A percentile compares a stretch with the other conserved stretches of the same genome.
These are phyloP conservation scores for Lecanicillium sp. DNA, from an alignment of 2,329 filamentous ascomycete species.

Conservation along the genomic window DNA sequence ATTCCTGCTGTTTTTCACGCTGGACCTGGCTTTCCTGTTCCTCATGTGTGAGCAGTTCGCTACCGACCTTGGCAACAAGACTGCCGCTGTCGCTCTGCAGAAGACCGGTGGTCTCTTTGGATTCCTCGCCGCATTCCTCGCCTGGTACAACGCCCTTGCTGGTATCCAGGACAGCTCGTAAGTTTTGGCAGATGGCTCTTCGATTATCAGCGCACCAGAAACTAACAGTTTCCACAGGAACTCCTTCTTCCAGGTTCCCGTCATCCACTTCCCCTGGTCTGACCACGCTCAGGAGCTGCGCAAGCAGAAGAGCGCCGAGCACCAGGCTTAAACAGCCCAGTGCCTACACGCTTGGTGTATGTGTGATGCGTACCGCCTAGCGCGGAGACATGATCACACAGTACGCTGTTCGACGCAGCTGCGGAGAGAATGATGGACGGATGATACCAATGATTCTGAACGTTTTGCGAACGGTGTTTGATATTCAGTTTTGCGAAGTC, in stretches of 20 bases:
- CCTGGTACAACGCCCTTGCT: slow-evolving; percentile 82
- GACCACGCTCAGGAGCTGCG: slow-evolving; percentile 62
- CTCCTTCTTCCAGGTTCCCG: slow-evolving; percentile 85
- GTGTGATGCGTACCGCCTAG: neutral
- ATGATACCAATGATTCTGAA: slow-evolving; percentile 36
- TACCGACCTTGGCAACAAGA: slow-evolving; percentile 42
- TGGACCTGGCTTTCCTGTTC: slow-evolving; percentile 70
- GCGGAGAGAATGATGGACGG: neutral
- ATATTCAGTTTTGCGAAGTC: neutral
- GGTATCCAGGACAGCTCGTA: slow-evolving; percentile 70
- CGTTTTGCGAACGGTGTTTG: neutral
- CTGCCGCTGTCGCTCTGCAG: slow-evolving; percentile 44
- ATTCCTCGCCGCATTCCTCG: slow-evolving; percentile 71
- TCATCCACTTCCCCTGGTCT: slow-evolving; percentile 93
- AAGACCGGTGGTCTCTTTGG: slow-evolving; percentile 75
- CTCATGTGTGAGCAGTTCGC: slow-evolving; percentile 60
- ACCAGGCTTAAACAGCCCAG: neutral
- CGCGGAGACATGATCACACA: neutral
- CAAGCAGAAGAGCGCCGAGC: slow-evolving; percentile 41
- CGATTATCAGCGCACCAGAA: neutral
- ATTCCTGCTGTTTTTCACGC: slow-evolving; percentile 69
- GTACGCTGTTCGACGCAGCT: neutral
- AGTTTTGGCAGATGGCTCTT: slow-evolving; percentile 23
- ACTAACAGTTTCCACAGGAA: slow-evolving; percentile 51
- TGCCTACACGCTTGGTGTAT: neutral